Percentiles rank a stretch among this genome's conserved stretches.
These are phyloP conservation scores for Ilyonectria destructans DNA, from an alignment of 2,329 filamentous ascomycete genomes.

Conservation along the genomic window DNA sequence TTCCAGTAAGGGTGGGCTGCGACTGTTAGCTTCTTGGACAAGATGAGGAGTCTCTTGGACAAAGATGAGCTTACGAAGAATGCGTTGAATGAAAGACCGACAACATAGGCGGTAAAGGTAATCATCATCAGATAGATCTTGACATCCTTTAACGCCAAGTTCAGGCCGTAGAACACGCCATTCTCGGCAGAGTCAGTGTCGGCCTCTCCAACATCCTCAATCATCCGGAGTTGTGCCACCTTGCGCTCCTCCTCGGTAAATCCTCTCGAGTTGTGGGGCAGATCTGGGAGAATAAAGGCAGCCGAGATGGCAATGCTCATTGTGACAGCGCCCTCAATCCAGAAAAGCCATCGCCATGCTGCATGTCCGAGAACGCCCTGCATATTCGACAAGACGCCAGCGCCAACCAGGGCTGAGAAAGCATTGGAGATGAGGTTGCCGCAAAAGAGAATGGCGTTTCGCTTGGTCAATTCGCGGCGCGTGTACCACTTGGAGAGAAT, in stretches of 20 bases:
- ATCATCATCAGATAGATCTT: constrained; percentile 78
- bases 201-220: constrained; percentile 72
- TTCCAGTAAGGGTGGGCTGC: constrained; percentile 67
- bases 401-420: constrained; percentile 73
- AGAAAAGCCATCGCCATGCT: constrained; percentile 76
- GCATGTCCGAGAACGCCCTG: constrained; percentile 68
- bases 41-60: too few relatives aligned
- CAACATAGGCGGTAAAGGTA: constrained; percentile 73
- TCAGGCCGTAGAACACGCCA: constrained; percentile 67
- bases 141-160: constrained; percentile 72
- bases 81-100: constrained; percentile 72
- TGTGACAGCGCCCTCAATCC: constrained; percentile 70
- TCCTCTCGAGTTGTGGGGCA: constrained; percentile 71
- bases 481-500: constrained; percentile 80
- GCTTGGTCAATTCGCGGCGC: constrained; percentile 68
- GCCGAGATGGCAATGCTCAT: constrained; percentile 65
- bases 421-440: constrained; percentile 74
- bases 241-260: constrained; percentile 72
- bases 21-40: constrained; percentile 26
- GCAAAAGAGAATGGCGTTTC: constrained; percentile 73
- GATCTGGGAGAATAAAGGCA: constrained; percentile 67
- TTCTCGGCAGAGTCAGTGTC: constrained; percentile 68
- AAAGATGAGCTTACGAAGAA: constrained; percentile 73
- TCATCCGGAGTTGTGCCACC: constrained; percentile 70
- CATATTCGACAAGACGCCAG: constrained; percentile 73